Evolutionary conservation across 805 yeast genomes (phyloP), one percentile per base, ranked within the genome.

Genomic region (Alloascoidea africana): DNA sequence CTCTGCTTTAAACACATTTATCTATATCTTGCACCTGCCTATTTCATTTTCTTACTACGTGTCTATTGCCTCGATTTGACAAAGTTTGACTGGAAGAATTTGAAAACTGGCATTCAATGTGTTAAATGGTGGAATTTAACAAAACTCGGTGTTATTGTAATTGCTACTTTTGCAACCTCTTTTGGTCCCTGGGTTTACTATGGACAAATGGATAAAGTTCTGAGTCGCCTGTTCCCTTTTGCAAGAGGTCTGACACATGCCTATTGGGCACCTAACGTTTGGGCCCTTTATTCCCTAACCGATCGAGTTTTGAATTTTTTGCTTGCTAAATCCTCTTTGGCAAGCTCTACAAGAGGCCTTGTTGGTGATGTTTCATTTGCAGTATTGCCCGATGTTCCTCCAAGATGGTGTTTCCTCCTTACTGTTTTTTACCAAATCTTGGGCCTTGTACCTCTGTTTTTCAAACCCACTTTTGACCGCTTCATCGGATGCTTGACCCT

Each of bases 251-350:
- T 91, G 27, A 91, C 96, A 3, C 98, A 91, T 58, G 96, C 97
- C 0, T 91, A 91, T 59, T 91, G 98, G 97, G 97, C 98, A 1
- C 97, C 99, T 13, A 91, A 91, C 50, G 63, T 86, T 35, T 91
- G 99, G 99, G 96, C 98, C 0, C 48, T 89, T 5, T 91, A 91
- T 56, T 82, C 96, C 2, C 79, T 83, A 45, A 42, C 67, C 11
- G 99, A 91, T 56, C 66, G 94, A 41, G 50, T 77, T 0, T 61
- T 86, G n/a, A 52, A 55, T 5, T 14, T 40, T 6, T 18, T 36
- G n/a, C 8, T 23, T n/a, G 30, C 13, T 8, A 23, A 23, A 23
- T n/a, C 8, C 8, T 8, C 13, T 23, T 23, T 23, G 8, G 30
- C 13, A 42, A 38, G 16, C 17, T 39, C 46, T 15, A 87, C 96